These are phyloP conservation scores for Verticillium dahliae DNA, from an alignment of 2,329 filamentous ascomycete genomes.

Conservation along the genomic window DNA sequence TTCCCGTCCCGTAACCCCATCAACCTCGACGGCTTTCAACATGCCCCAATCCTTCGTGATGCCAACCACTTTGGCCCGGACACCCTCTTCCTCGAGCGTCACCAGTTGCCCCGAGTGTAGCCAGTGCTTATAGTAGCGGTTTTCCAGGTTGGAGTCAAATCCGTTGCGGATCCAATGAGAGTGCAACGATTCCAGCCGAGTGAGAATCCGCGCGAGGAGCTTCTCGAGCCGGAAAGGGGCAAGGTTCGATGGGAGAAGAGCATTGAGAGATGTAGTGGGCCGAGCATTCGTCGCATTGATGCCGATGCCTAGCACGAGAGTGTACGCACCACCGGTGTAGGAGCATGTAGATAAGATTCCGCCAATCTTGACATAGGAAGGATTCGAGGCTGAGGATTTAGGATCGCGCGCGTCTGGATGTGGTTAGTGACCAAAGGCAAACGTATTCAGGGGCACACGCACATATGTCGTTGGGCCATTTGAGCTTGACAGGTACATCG, in stretches of 20 bases:
- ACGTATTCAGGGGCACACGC: slow-evolving; percentile 18
- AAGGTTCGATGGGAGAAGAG: slow-evolving; percentile 50
- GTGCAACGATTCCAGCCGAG: slow-evolving; percentile 73
- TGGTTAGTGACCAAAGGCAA: background rate
- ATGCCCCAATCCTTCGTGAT: slow-evolving; percentile 92
- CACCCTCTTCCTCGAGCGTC: slow-evolving; percentile 69
- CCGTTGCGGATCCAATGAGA: slow-evolving; percentile 66
- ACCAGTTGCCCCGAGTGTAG: slow-evolving; percentile 69
- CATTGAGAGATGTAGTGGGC: slow-evolving; percentile 81
- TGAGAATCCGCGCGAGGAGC: slow-evolving; percentile 74
- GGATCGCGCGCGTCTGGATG: slow-evolving; percentile 59
- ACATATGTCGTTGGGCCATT: slow-evolving; percentile 98
- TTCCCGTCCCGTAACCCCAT: slow-evolving; percentile 59
- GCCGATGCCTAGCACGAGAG: slow-evolving; percentile 79
- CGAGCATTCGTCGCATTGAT: slow-evolving; percentile 78
- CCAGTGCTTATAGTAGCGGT: slow-evolving; percentile 76
- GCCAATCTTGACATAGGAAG: slow-evolving; percentile 77
- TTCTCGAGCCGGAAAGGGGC: slow-evolving; percentile 66
- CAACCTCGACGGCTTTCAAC: slow-evolving; percentile 76
- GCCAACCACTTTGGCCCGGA: slow-evolving; percentile 70
- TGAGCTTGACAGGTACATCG: slow-evolving; percentile 73
- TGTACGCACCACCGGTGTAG: slow-evolving; percentile 71
- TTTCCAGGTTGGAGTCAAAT: slow-evolving; percentile 67
- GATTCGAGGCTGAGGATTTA: slow-evolving; percentile 34
- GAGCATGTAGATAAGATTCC: slow-evolving; percentile 88